These are phyloP conservation scores for Kockiozyma suomiensis DNA, from an alignment of 805 yeast species.

Conservation along the genomic window DNA sequence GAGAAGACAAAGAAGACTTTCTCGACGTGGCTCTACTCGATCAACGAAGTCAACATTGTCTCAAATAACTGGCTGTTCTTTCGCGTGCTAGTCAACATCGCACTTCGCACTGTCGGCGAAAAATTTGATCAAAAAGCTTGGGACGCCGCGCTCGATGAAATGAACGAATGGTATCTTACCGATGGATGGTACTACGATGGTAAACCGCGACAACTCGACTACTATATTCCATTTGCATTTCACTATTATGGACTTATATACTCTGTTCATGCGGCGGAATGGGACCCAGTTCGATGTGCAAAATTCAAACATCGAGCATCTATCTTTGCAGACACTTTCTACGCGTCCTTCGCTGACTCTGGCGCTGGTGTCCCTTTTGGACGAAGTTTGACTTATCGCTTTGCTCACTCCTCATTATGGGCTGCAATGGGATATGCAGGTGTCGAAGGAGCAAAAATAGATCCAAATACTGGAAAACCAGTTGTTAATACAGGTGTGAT, in stretches of 20 bases:
- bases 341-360: conserved; percentile 36
- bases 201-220: conserved; percentile 36
- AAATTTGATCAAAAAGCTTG: conserved; percentile 21
- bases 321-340: conserved; percentile 37
- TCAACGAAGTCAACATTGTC: conserved; percentile 34
- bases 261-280: conserved; percentile 24
- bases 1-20: conserved; percentile 34
- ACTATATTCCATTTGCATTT: conserved; percentile 43
- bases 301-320: conserved; percentile 35
- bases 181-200: conserved; percentile 46
- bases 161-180: conserved; percentile 37
- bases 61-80: conserved; percentile 42
- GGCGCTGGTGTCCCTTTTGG: conserved; percentile 39
- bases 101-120: conserved; percentile 38
- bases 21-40: conserved; percentile 32
- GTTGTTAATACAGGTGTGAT: conserved; percentile 34
- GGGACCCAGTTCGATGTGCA: conserved; percentile 31
- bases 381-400: conserved; percentile 37
- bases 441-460: conserved; percentile 10
- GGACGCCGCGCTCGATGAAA: conserved; percentile 34
- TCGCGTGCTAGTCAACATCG: conserved; percentile 40
- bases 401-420: conserved; percentile 38
- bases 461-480: conserved; percentile 33
- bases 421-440: conserved; percentile 35
- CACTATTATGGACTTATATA: conserved; percentile 42